phyloP scores from a whole-genome alignment of 225 moss, liverwort and hornwort species.

The Marchantia paleacea region DNA sequence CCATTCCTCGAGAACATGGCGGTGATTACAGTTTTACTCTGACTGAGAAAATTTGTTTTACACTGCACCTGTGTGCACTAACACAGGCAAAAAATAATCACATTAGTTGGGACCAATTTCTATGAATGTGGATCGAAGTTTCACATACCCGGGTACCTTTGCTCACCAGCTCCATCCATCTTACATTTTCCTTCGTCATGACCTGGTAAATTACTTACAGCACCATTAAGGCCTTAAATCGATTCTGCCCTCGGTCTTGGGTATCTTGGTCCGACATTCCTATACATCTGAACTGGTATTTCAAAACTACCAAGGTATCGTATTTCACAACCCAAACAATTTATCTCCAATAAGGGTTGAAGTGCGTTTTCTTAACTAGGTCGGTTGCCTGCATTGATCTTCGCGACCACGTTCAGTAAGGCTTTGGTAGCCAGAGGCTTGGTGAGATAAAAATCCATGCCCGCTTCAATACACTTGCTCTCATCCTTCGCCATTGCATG shows the following conservation, averaged over 20 bases:
- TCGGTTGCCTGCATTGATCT: constrained; percentile 36
- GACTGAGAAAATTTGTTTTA: constrained; percentile 21
- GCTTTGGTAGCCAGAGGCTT: constrained; percentile 56
- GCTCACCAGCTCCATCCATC: constrained; percentile 24
- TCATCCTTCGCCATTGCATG: constrained; percentile 61
- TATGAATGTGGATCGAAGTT: constrained; percentile 25
- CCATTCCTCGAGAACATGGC: constrained; percentile 4
- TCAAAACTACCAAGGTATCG: constrained; percentile 29
- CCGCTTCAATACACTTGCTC: constrained; percentile 57
- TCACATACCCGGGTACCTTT: constrained; percentile 12
- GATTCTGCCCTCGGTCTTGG: constrained; percentile 13
- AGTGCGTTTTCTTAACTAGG: constrained; percentile 10
- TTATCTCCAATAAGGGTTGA: constrained; percentile 18
- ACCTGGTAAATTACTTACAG: constrained; percentile 19
- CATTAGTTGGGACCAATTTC: constrained; percentile 20
- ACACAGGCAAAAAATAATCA: constrained; percentile 23
- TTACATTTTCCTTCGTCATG: constrained; percentile 6
- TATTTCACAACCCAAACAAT: constrained; percentile 23
- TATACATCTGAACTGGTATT: constrained; percentile 34
- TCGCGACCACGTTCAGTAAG: constrained; percentile 45
- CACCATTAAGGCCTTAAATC: constrained; percentile 12
- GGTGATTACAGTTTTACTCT: constrained; percentile 26
- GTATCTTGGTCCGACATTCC: constrained; percentile 24
- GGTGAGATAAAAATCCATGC: constrained; percentile 62
- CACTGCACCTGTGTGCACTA: constrained; percentile 19